These are phyloP conservation scores for Colletotrichum phormii DNA, from an alignment of 2,329 filamentous ascomycete species.

Conservation along the genomic window DNA sequence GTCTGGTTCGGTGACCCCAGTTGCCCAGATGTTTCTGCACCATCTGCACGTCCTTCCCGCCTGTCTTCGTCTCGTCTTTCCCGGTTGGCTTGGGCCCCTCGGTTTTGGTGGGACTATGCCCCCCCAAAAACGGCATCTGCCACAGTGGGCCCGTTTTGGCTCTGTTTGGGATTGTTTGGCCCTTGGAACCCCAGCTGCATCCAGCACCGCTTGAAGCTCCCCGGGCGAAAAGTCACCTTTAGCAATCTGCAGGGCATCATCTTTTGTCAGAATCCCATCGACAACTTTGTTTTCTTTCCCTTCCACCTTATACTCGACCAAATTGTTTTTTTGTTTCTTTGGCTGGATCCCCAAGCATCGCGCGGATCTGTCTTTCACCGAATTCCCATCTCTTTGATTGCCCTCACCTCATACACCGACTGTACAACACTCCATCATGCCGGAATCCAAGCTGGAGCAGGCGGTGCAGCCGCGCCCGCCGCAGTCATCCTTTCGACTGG, in stretches of 20 bases:
- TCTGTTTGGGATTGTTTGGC: conserved; percentile 36
- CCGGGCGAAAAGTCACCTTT: background rate
- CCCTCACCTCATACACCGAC: background rate
- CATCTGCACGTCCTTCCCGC: background rate
- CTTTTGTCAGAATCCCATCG: conserved; percentile 5
- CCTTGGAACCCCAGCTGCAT: conserved; percentile 26
- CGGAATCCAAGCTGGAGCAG: conserved; percentile 21
- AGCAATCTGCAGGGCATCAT: conserved; percentile 17
- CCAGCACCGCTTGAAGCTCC: background rate
- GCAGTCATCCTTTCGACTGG: conserved; percentile 20
- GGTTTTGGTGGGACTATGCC: conserved; percentile 4
- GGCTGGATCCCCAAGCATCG: background rate
- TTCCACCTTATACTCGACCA: background rate
- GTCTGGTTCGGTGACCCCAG: background rate
- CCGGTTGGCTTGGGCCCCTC: conserved; percentile 21
- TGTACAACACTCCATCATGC: conserved; percentile 5
- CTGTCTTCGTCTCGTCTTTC: conserved; percentile 18
- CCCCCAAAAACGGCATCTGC: conserved; percentile 32
- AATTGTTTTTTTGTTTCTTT: background rate
- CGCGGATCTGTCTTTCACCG: background rate
- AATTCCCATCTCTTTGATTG: background rate
- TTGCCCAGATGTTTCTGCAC: background rate
- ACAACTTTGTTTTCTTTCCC: background rate
- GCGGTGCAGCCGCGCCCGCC: conserved; percentile 23
- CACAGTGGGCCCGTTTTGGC: conserved; percentile 36